phyloP scores from a whole-genome alignment of 2,329 filamentous ascomycete genomes.

The Ophiostoma ips region DNA sequence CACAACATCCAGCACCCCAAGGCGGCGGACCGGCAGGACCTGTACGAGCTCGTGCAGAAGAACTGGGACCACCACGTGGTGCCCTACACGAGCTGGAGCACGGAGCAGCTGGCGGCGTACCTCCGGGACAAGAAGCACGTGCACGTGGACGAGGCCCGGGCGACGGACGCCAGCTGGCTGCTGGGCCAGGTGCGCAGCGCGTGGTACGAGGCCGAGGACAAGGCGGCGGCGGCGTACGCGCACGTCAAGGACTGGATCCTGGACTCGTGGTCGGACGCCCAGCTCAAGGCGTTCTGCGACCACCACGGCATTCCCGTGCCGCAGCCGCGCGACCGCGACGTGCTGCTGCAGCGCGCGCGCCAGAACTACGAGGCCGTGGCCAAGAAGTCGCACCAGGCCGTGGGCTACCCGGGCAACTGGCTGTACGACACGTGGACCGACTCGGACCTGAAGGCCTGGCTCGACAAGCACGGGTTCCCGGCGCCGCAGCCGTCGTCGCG shows the following conservation, averaged over 20 bases:
- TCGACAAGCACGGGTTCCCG: conserved; percentile 75
- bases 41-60: conserved; percentile 77
- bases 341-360: conserved; percentile 62
- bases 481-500: conserved; percentile 73
- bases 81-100: conserved; percentile 68
- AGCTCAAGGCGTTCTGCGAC: conserved; percentile 86
- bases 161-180: conserved; percentile 38
- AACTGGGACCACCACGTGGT: conserved; percentile 71
- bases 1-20: conserved; percentile 84
- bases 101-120: conserved; percentile 52
- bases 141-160: conserved; percentile 49
- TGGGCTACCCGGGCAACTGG: conserved; percentile 89
- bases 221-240: conserved; percentile 55
- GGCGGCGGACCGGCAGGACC: conserved; percentile 79
- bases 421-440: conserved; percentile 83
- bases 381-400: conserved; percentile 59
- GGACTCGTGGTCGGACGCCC: conserved; percentile 87
- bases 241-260: conserved; percentile 84
- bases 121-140: conserved; percentile 57
- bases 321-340: conserved; percentile 75
- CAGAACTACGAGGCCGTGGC: conserved; percentile 69
- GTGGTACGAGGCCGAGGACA: conserved; percentile 72
- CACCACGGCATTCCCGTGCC: conserved; percentile 76
- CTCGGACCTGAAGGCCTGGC: conserved; percentile 86
- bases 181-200: conserved; percentile 53